Base-by-base conservation (phyloP, 2,329 filamentous ascomycete species). In the Cercospora sesami region DNA sequence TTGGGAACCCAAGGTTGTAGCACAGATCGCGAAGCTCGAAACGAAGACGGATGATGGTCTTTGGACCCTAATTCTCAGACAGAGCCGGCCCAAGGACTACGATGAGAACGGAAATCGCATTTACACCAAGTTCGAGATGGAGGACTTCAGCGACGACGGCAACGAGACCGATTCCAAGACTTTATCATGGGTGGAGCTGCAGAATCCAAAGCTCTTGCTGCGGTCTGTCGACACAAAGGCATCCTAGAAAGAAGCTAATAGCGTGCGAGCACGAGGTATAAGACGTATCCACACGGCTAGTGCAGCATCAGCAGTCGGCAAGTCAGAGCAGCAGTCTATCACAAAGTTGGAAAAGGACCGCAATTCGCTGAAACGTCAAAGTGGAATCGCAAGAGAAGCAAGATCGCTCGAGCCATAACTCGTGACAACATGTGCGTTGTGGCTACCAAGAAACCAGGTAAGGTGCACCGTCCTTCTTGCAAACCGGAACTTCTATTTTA, bases 101-200 rank as follows among this genome's bases (percentile, higher is more conserved):
- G 89, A 94, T 72, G 84, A 88, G 45, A 89, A 90, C 0, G 93
- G 92, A 0, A 83, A 90, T 69, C 86, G 92, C 9, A 79, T 92
- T 9, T 96, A 94, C 73, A 88, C 86, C 69, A 91, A 89, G 67
- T 95, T 96, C 71, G 92, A 96, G 74, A 88, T 89, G 73, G 86
- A 86, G 10, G 76, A 76, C 7, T 85, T 88, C 6, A 86, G 87
- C 10, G 87, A 87, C 12, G 86, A 86, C 0, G 81, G 80, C 1
- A 83, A 84, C 14, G 82, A 82, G 9, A 80, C 73, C 8, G 75
- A 72, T 7, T 80, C 83, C 3, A 55, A 57, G 12, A 55, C 18
- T 14, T 48, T 64, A 6, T 45, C 61, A 21, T 64, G 39, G 28
- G 55, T 36, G n/a, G 55, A 64, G 45, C 31, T 63, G 8, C 55